phyloP scores from a whole-genome alignment of 148 eudicot species.

The Drosera capensis region DNA sequence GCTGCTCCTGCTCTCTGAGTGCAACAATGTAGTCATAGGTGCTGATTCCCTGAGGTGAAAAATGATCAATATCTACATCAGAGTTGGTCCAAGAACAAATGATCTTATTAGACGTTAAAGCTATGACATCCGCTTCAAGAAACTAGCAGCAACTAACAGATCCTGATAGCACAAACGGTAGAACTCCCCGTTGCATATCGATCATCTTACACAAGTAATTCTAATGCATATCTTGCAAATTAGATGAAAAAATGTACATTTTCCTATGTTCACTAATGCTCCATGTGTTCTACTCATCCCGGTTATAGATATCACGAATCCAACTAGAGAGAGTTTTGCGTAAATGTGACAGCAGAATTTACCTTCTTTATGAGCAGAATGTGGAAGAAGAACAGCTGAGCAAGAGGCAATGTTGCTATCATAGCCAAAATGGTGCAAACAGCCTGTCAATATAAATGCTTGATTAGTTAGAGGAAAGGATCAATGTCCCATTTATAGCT shows the following conservation, averaged over 20 bases:
- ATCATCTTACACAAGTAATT: too few relatives aligned
- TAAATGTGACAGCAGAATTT: slow-evolving; percentile 1
- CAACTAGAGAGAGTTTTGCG: too few relatives aligned
- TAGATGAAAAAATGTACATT: not conserved
- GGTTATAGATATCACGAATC: too few relatives aligned
- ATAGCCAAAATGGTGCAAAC: slow-evolving; percentile 84
- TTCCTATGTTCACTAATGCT: too few relatives aligned
- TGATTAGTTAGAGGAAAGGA: not conserved
- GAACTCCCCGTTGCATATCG: too few relatives aligned
- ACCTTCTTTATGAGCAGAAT: slow-evolving; percentile 94
- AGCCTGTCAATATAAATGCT: slow-evolving; percentile 34
- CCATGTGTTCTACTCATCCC: too few relatives aligned
- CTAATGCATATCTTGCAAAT: too few relatives aligned
- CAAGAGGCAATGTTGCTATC: slow-evolving; percentile 84
- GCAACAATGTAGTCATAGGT: slow-evolving; percentile 98
- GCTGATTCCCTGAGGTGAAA: slow-evolving; percentile 69
- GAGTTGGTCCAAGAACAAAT: not conserved
- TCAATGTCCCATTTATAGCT: not conserved
- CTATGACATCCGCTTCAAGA: too few relatives aligned
- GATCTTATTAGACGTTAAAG: too few relatives aligned
- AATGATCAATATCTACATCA: not conserved
- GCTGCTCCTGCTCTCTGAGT: slow-evolving; percentile 90
- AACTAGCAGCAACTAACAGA: too few relatives aligned
- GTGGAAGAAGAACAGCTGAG: slow-evolving; percentile 97
- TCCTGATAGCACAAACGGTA: too few relatives aligned